Conservation (phyloP, 768 basidiomycete species). For the Trametes gibbosa region DNA sequence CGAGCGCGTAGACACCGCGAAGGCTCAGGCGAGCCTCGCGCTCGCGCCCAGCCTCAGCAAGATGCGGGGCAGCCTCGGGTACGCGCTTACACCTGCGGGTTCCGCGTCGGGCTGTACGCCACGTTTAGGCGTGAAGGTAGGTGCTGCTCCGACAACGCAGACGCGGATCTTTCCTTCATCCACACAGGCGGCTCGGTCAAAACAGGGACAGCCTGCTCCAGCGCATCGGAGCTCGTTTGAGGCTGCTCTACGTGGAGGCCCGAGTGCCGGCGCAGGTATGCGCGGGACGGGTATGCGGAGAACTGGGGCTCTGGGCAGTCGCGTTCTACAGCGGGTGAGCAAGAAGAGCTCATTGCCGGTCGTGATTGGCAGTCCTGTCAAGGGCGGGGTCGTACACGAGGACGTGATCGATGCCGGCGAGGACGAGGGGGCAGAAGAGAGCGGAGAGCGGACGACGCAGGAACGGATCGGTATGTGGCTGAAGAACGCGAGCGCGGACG, state of each 20-base stretch:
- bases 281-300: not conserved
- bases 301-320: constrained; percentile 10
- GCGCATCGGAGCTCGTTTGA: not conserved
- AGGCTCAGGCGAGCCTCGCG: constrained; percentile 1
- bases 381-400: constrained; percentile 21
- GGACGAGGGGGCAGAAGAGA: not conserved
- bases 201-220: not conserved
- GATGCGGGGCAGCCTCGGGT: not conserved
- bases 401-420: not conserved
- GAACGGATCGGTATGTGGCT: constrained; percentile 15
- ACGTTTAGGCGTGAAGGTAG: not conserved
- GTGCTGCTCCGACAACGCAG: not conserved
- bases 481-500: constrained; percentile 10
- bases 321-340: constrained; percentile 35
- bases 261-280: not conserved
- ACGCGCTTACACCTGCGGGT: not conserved
- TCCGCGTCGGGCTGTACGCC: not conserved
- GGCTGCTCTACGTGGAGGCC: not conserved
- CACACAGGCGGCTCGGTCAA: not conserved
- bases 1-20: not conserved
- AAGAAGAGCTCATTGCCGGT: constrained; percentile 43
- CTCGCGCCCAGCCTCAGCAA: constrained; percentile 5
- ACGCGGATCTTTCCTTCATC: not conserved
- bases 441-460: constrained; percentile 6
- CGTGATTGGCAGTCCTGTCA: constrained; percentile 47